Evolutionary conservation across 2,329 filamentous ascomycete species (phyloP).

Genomic region (Microcyclosporella mali): DNA sequence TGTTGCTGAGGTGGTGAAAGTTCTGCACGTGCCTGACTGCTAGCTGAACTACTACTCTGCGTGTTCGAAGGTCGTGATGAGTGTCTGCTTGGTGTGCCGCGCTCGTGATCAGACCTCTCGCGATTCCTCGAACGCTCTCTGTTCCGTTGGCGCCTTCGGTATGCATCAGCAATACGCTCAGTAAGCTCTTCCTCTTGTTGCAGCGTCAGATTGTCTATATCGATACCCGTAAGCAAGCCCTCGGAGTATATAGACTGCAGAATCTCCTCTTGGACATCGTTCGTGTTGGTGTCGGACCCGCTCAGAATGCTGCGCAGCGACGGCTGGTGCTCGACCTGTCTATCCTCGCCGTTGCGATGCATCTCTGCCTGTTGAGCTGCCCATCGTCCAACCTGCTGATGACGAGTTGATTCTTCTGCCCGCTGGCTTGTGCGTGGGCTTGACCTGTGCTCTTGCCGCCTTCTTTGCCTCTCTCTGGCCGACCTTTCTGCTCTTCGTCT

Average conservation of each 20-base stretch:
- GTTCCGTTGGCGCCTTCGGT: slow-evolving; percentile 67
- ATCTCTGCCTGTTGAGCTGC: slow-evolving; percentile 10
- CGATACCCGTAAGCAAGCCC: slow-evolving; percentile 78
- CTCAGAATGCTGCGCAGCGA: slow-evolving; percentile 81
- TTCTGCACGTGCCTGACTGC: slow-evolving; percentile 2
- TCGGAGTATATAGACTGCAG: slow-evolving; percentile 83
- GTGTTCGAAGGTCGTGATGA: slow-evolving; percentile 3
- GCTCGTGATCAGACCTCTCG: slow-evolving; percentile 12
- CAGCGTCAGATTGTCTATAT: slow-evolving; percentile 79
- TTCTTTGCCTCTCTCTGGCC: slow-evolving; percentile 11
- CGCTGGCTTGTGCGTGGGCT: no score
- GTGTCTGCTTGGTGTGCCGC: slow-evolving; percentile 3
- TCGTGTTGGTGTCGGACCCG: slow-evolving; percentile 66
- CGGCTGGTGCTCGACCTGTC: slow-evolving; percentile 73
- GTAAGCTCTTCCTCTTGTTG: slow-evolving; percentile 84
- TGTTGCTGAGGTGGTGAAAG: slow-evolving; percentile 26
- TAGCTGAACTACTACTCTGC: slow-evolving; percentile 2
- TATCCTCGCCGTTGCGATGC: slow-evolving; percentile 19
- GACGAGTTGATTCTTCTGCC: slow-evolving; percentile 1
- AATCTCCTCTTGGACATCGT: slow-evolving; percentile 80
- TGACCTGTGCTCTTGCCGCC: slow-evolving; percentile 11
- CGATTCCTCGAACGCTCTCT: slow-evolving; percentile 26
- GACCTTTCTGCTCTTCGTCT: slow-evolving; percentile 20
- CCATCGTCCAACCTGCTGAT: background rate
- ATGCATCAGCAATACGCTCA: slow-evolving; percentile 83